Base-by-base conservation (phyloP, 495 filamentous ascomycete species). In the Neurospora sp. region DNA sequence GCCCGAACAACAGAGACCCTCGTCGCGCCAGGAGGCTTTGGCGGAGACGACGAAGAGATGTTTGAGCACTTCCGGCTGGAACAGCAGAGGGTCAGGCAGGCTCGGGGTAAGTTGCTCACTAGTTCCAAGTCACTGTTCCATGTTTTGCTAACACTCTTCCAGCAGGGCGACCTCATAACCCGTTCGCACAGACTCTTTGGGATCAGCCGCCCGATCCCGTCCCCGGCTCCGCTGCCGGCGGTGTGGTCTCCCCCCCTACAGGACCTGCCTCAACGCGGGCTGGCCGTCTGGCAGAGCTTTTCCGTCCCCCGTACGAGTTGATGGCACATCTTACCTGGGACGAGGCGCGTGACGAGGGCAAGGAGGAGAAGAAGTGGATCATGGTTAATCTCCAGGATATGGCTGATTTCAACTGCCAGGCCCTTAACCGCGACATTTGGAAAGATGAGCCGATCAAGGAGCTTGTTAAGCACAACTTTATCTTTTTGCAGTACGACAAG, bases 401-500 rank as follows among this genome's bases (percentile, higher is more conserved):
- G 41, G 91, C 92, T 5, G 87, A 97, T 53, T 99, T 98, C 77
- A 90, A 94, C 79, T 98, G 96, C 78, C 96, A 98, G 78, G 83
- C 91, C 4, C 85, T 99, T 16, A 99, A 99, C 78, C 88, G 96
- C 31, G 96, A 99, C 78, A 88, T 98, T 68, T 99, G 96, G 96
- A 98, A 98, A 80, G 89, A 95, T 73, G 76, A 86, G 70, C 85
- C 89, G 10, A 89, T 99, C 70, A 87, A 86, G 77, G 89, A 92
- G 16, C 91, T 97, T 1, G 85, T 99, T 46, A 89, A 87, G 80
- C 94, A 97, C 78, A 93, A 97, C 79, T 99, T 98, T 77, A 86
- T 99, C 71, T 98, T 99, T 81, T 84, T 98, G 77, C 96, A 99
- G 78, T 97, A 92, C 82, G 87, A 89, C 68, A 96, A 97, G 81